Evolutionary conservation across 768 basidiomycete genomes (phyloP), one percentile per base, ranked within the genome.

Genomic region (Boletus insuetus): DNA sequence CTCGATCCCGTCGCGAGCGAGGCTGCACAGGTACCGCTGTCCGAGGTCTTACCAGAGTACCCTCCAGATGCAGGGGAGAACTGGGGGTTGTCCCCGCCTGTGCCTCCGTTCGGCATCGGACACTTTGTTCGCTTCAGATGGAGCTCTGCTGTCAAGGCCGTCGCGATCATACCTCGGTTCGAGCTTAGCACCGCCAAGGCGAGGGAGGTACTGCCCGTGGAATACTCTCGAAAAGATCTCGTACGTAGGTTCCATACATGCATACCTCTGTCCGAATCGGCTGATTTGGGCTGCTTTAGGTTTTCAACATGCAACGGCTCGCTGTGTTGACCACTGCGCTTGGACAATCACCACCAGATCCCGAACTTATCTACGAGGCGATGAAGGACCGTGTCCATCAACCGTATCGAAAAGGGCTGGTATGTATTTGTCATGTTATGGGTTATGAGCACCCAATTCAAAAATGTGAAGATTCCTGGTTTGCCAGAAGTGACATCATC

Each of bases 331-430:
- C 96, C 2, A 96, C 94, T 3, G 95, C 97, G 1, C 82, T 99
- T 12, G 89, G 84, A 4, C 87, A 89, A 65, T 84, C 86, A 12
- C 96, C 97, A 2, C 95, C 95, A 2, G 93, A 99, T 68, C 85
- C 97, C 0, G 90, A 86, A 20, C 83, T 99, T n/a, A 98, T 98
- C 54, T 98, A 96, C 71, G 96, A 98, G 69, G 96, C 96, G 2
- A 98, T 98, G 97, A 96, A 98, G 67, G 97, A 99, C 74, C 85
- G 91, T 49, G 82, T 99, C 14, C 97, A 99, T 70, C 97, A 99
- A 69, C 97, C 97, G 1, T 98, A 98, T 70, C 86, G 97, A 31
- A 93, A 87, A 72, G 71, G 79, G 26, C 78, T 99, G 54, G 94
- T 94, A 68, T 39, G 88, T 76, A 3, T 51, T 48, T 45, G 26